Evolutionary conservation across 1,139 yeast species (phyloP).

Genomic region (Taphrina confusa): DNA sequence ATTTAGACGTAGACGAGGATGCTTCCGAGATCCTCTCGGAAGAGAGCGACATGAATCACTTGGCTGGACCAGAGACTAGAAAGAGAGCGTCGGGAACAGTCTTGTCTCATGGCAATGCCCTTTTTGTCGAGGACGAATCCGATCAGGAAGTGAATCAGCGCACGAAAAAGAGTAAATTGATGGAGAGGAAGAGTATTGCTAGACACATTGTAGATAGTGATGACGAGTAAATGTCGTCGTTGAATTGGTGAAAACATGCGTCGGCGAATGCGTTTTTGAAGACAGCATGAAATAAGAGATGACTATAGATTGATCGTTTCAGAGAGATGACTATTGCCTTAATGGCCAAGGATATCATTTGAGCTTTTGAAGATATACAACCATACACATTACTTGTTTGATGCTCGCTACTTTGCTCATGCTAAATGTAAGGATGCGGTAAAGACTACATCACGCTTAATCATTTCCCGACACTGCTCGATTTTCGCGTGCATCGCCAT

Average conservation of each 20-base stretch:
- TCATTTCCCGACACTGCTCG: constrained; percentile 89
- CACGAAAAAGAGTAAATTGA: not conserved
- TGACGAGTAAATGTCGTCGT: too few species aligned
- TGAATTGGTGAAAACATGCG: too few species aligned
- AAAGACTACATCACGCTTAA: constrained; percentile 94
- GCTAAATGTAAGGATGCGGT: constrained; percentile 72
- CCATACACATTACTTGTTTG: too few species aligned
- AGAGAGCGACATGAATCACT: too few species aligned
- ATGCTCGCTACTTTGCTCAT: not conserved
- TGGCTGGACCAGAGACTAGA: not conserved
- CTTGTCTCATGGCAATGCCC: constrained; percentile 14
- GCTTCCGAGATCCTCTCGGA: not conserved
- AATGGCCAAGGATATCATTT: too few species aligned
- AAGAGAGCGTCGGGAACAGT: not conserved
- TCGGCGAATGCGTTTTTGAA: too few species aligned
- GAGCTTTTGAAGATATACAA: too few species aligned
- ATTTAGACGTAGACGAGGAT: not conserved
- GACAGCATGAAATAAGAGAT: too few species aligned
- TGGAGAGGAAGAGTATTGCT: not conserved
- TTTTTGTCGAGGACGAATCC: constrained; percentile 10
- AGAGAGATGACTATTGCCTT: too few species aligned
- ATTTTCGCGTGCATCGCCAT: constrained; percentile 81
- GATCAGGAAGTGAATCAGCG: not conserved
- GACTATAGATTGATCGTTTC: too few species aligned
- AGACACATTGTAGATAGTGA: constrained; percentile 2